Base-by-base conservation (phyloP, 1,284 basidiomycete genomes). In the Naganishia liquefaciens region DNA sequence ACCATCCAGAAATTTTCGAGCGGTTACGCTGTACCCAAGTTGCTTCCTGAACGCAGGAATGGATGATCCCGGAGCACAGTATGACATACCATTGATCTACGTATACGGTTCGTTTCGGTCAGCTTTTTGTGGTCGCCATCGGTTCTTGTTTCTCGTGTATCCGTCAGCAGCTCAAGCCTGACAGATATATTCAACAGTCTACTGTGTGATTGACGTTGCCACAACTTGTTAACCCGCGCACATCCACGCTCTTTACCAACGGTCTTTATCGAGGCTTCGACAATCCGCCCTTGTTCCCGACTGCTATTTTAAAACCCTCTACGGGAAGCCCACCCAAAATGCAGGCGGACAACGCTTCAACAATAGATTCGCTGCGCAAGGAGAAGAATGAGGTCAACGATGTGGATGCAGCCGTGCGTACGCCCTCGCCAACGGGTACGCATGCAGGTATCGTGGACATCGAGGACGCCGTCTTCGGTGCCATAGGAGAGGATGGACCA, bases 381-480 rank as follows among this genome's bases (percentile, higher is more conserved):
- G 60, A 62, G 50, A 62, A 62, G 60, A 33, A 43, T 23, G 50
- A 44, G 4, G 39, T 10, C 27, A 40, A 62, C 17, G 60, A 60
- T 42, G n/a, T 60, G 23, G 57, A 60, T n/a, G 57, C 57, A 17
- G n/a, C 28, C 28, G 57, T 60, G 33, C 33, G 57, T 7, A 33
- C 21, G 9, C 13, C 46, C 21, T 62, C 60, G 11, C 50, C 50
- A 27, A 53, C 50, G 25, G 52, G 60, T n/a, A 53, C 60, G 11
- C 50, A 39, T 19, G 44, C 50, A 39, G 52, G 60, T 21, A 50
- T 54, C 23, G 62, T 53, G 25, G 63, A 58, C 43, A 54, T 65
- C 39, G 67, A 69, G 21, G 75, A 77, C 67, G 75, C 73, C 21
- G 76, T 77, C 2, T 77, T 75, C 72, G 76, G 76, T 42, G 69